phyloP scores from a whole-genome alignment of 2,329 filamentous ascomycete species.

The Colletotrichum somersetense region DNA sequence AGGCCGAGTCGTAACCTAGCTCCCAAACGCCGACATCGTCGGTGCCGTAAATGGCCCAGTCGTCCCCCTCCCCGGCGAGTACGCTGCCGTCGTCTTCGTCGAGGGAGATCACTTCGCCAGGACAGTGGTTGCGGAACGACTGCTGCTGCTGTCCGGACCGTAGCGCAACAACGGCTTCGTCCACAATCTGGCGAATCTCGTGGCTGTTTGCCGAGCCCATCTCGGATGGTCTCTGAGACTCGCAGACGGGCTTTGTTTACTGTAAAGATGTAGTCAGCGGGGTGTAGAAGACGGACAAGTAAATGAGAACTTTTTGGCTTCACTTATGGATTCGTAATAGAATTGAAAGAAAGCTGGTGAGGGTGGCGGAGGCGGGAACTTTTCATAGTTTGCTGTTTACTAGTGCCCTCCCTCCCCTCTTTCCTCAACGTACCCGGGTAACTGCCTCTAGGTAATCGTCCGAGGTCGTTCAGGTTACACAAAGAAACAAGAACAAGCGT shows the following conservation, averaged over 20 bases:
- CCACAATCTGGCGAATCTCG: conserved; percentile 26
- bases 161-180: conserved; percentile 19
- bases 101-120: background rate
- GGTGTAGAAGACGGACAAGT: too few relatives aligned
- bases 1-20: background rate
- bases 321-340: background rate
- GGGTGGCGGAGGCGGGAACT: too few relatives aligned
- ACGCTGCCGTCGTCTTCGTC: background rate
- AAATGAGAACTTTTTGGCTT: background rate
- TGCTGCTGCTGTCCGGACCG: background rate
- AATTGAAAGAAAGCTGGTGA: background rate
- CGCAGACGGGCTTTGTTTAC: background rate
- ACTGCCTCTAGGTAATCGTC: conserved; percentile 9
- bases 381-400: background rate
- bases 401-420: background rate
- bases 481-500: background rate
- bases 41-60: background rate
- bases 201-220: conserved; percentile 31
- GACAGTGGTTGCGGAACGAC: background rate
- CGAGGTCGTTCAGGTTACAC: conserved; percentile 21
- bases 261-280: background rate
- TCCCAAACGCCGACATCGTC: background rate
- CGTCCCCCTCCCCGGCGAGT: background rate
- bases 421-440: conserved; percentile 7
- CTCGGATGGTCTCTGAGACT: background rate